Evolutionary conservation across 148 eudicot genomes (phyloP).

Genomic region (Gaultheria prostrata): DNA sequence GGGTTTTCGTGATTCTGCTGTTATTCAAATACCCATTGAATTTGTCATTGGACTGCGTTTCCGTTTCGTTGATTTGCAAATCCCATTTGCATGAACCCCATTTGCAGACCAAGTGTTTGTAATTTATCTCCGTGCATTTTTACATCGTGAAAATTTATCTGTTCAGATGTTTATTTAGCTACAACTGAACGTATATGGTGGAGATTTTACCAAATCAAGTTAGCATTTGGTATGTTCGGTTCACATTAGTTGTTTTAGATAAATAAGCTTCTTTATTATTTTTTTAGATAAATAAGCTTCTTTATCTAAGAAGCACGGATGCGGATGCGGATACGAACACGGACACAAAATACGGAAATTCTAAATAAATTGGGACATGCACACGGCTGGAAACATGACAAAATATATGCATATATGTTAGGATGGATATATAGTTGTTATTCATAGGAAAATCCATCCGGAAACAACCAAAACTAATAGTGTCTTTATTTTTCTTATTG

Average conservation of each 20-base stretch:
- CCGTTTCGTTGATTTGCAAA: neutral
- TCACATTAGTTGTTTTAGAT: neutral
- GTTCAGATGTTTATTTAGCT: neutral
- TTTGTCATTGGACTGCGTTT: neutral
- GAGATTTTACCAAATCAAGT: neutral
- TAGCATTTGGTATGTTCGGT: neutral
- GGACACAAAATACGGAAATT: too few relatives aligned
- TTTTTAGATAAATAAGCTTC: neutral
- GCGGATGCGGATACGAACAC: too few relatives aligned
- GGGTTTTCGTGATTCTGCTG: conserved; percentile 11
- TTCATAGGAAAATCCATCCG: too few relatives aligned
- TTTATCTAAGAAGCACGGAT: too few relatives aligned
- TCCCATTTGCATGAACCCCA: neutral
- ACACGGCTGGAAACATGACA: too few relatives aligned
- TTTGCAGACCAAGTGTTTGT: neutral
- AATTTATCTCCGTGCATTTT: neutral
- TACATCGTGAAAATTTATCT: neutral
- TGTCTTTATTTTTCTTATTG: too few relatives aligned
- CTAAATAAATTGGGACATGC: too few relatives aligned
- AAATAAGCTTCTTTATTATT: too few relatives aligned
- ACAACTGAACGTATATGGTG: neutral
- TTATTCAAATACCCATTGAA: neutral
- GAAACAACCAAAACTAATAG: too few relatives aligned
- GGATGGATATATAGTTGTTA: too few relatives aligned
- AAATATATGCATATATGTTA: too few relatives aligned